These are phyloP conservation scores for Pseudovirgaria hyperparasitica DNA, from an alignment of 2,329 filamentous ascomycete species.

Conservation along the genomic window DNA sequence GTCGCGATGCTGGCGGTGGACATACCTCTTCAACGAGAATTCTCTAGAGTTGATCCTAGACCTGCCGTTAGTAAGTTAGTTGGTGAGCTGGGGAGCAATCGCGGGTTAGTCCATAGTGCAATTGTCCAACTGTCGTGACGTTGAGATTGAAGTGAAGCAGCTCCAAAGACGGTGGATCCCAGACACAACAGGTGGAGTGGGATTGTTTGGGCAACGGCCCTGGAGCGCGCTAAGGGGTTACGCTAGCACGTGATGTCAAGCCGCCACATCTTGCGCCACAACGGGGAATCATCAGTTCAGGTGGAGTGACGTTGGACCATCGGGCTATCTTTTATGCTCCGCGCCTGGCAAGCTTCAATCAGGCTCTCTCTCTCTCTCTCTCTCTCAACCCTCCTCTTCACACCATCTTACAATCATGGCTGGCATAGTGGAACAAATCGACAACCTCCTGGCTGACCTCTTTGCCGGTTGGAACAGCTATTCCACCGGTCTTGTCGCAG, in stretches of 20 bases:
- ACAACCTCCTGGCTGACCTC: conserved; percentile 55
- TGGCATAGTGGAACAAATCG: conserved; percentile 50
- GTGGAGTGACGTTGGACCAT: neutral
- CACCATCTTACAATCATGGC: conserved; percentile 20
- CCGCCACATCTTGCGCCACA: no score
- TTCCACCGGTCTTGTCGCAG: conserved; percentile 58
- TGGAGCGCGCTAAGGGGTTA: conserved; percentile 9
- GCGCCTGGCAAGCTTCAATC: conserved; percentile 1
- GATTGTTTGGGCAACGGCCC: conserved; percentile 14
- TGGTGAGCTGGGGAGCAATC: no score
- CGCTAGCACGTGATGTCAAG: no score
- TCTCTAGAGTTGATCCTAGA: no score
- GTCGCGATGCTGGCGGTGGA: no score
- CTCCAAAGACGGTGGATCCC: no score
- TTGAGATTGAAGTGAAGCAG: neutral
- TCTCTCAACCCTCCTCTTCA: conserved; percentile 9
- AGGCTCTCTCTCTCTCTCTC: conserved; percentile 1
- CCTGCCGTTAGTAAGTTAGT: no score
- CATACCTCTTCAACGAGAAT: no score
- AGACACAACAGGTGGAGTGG: no score
- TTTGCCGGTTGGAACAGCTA: conserved; percentile 72
- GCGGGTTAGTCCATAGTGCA: no score
- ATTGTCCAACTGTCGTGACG: conserved; percentile 1
- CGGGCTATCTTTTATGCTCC: neutral
- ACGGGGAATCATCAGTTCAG: neutral